Base-by-base conservation (phyloP, 78 protist genomes). In the Pigoraptor vietnamica region DNA sequence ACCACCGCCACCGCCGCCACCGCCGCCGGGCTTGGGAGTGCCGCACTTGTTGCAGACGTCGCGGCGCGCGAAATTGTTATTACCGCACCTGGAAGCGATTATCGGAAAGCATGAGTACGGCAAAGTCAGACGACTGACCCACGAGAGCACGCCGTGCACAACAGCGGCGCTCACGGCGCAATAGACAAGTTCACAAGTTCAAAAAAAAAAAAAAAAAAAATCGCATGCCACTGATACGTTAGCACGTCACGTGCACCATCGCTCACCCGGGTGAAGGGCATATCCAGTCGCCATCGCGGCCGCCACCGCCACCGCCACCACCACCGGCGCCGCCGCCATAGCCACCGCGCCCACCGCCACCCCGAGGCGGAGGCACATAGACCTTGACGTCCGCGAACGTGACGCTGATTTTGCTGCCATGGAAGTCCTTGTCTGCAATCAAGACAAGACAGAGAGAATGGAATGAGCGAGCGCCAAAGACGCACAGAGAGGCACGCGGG, bases 241-340 rank as follows among this genome's bases (percentile, higher is more conserved):
- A 48, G 14, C 14, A 21, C 14, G 29, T 48, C 67, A 14, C 14
- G 6, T 48, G 67, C 67, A 48, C 29, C 67, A 14, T 21, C 0
- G 23, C n/a, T 23, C 10, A 83, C 87, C 87, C 39, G n/a, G 35
- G 88, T 23, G 88, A 36, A 6, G 88, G 37, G 55, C 90, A 23
- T 33, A 23, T 21, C 90, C 90, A 25, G 19, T n/a, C 90, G 25
- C 91, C 91, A 21, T 48, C 91, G 39, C 79, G 79, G 23, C 82
- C 91, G n/a, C 91, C 91, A 40, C 91, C 79, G n/a, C 91, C 91
- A 33, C 91, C 91, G n/a, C 91, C 91, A n/a, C 91, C 91, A 9
- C 91, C 39, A 89, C 25, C 33, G 6, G 29, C 67, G 67, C 67
- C 67, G 6, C 67, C 67, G 67, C 67, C 67, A 48, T 14, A 14